A percentile compares a stretch with the other conserved stretches of the same genome.
phyloP scores from a whole-genome alignment of 1,284 basidiomycete genomes.

The Cutaneotrichosporon sp. region DNA sequence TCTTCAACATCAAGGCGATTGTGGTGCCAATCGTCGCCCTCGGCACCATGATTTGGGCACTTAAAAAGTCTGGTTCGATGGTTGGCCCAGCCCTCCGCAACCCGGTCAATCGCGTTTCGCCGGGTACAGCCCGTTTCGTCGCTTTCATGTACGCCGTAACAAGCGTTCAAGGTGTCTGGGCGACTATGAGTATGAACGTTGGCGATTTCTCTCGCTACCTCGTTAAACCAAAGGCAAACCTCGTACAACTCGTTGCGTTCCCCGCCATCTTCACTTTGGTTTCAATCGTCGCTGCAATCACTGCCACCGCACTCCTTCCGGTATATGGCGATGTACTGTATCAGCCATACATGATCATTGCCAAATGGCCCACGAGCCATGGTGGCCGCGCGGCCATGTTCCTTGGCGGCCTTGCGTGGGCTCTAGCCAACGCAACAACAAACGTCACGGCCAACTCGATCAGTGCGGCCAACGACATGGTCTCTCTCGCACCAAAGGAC shows the following conservation, averaged over 20 bases:
- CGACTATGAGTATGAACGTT: conserved; percentile 64
- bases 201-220: conserved; percentile 54
- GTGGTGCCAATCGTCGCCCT: conserved; percentile 67
- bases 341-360: conserved; percentile 47
- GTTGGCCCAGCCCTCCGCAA: conserved; percentile 7
- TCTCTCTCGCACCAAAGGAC: conserved; percentile 58
- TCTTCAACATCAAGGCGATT: conserved; percentile 67
- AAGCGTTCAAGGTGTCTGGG: conserved; percentile 42
- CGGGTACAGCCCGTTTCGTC: conserved; percentile 38
- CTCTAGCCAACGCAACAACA: conserved; percentile 67
- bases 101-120: conserved; percentile 28
- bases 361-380: conserved; percentile 65
- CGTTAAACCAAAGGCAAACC: conserved; percentile 48
- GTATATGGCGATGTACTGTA: conserved; percentile 60
- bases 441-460: conserved; percentile 68
- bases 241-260: conserved; percentile 67
- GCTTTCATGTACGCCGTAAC: conserved; percentile 44
- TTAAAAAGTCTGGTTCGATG: conserved; percentile 35
- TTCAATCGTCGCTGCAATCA: conserved; percentile 64
- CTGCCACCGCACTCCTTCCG: conserved; percentile 59
- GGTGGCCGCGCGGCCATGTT: conserved; percentile 67
- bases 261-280: conserved; percentile 61
- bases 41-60: conserved; percentile 67
- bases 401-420: conserved; percentile 68
- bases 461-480: conserved; percentile 74